Base-by-base conservation (phyloP, 371 early-diverging fungal genomes). In the Mortierella sp. region DNA sequence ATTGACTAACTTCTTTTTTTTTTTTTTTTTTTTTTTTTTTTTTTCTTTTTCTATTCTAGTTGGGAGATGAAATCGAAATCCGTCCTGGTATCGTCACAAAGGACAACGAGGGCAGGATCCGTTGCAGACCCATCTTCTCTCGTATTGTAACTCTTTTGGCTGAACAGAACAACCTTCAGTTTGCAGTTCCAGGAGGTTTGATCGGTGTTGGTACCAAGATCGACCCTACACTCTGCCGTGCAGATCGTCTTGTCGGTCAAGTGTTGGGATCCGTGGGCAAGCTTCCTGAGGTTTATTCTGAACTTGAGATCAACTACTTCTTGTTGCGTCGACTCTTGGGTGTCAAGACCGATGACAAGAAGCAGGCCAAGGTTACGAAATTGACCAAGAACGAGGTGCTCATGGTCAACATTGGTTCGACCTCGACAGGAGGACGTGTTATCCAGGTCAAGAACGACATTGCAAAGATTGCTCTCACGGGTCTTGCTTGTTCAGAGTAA, bases 141-240 rank as follows among this genome's bases (percentile, higher is more conserved):
- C 91, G 93, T 72, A 96, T 99, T 70, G 85, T 97, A 52, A 90
- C 97, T 11, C 90, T 99, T 56, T 90, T 94, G 68, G 96, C 99
- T 43, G 99, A 99, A 83, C 83, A 85, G 62, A 99, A 99, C 86
- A 86, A 90, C 64, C 88, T 99, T 52, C 87, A 97, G 81, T 97
- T 98, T 86, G 99, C 99, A 50, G 97, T 99, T 64, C 99, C 99
- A 26, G 99, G 99, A 70, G 99, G 99, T 70, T 90, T 99, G 60
- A 99, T 99, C 75, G 99, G 87, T 89, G 99, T 99, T 62, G 99
- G 99, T 68, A 99, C 99, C 44, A 88, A 93, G 74, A 92, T 99
- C 83, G 99, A 99, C 86, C 99, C 99, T 46, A 95, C 96, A 16
- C 90, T 99, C 52, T 99, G 99, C 87, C 95, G 99, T 87, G 97